A percentile compares a stretch with the other conserved stretches of the same genome.
phyloP scores from a whole-genome alignment of 2,329 filamentous ascomycete genomes.

The Bipolaris cookei region DNA sequence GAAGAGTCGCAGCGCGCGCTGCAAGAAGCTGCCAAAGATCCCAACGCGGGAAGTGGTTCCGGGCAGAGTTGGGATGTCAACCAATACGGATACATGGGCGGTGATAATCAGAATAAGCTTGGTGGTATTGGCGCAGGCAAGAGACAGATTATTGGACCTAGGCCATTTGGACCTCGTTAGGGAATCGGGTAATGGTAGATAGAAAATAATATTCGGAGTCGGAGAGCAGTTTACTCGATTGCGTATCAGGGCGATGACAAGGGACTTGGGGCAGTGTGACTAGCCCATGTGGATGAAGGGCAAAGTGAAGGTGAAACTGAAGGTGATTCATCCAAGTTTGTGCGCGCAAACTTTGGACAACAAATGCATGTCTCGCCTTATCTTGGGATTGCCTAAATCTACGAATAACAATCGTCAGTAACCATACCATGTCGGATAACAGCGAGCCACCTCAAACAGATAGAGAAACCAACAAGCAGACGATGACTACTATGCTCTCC shows the following conservation, averaged over 20 bases:
- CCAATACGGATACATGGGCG: conserved; percentile 78
- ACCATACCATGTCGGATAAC: no score
- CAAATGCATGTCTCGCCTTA: no score
- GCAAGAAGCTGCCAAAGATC: conserved; percentile 60
- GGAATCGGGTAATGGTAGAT: background rate
- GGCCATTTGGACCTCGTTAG: conserved; percentile 59
- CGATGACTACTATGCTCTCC: background rate
- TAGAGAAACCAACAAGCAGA: background rate
- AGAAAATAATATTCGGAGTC: background rate
- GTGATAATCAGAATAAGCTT: conserved; percentile 72
- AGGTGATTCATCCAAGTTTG: background rate
- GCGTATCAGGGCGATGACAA: background rate
- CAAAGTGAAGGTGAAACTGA: background rate
- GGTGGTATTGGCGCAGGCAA: conserved; percentile 66
- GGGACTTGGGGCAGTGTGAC: background rate
- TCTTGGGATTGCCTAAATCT: no score
- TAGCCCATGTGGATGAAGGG: background rate
- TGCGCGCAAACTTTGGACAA: background rate
- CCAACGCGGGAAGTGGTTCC: conserved; percentile 68
- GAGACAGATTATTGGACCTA: conserved; percentile 79
- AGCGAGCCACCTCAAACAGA: background rate
- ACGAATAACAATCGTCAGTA: no score
- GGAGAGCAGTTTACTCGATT: background rate
- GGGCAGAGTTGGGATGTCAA: conserved; percentile 77
- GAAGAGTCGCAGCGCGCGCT: conserved; percentile 74